phyloP scores from a whole-genome alignment of 2,329 filamentous ascomycete genomes.

The Ceratocystis huliohia region DNA sequence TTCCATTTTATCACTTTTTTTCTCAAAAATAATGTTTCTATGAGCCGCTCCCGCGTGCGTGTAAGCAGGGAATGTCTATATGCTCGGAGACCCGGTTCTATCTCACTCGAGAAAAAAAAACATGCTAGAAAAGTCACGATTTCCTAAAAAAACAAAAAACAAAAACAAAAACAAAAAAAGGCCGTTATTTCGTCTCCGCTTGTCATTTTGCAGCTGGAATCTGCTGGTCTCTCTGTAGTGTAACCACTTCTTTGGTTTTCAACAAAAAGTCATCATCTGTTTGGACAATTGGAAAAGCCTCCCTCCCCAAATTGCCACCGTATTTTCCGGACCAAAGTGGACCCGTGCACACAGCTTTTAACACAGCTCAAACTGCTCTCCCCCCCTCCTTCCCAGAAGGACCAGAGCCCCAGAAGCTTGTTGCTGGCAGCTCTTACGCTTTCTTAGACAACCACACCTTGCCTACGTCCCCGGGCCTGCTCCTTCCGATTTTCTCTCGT shows the following conservation, averaged over 20 bases:
- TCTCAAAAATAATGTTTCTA: too few relatives aligned
- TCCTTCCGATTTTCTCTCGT: conserved; percentile 15
- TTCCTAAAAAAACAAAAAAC: neutral
- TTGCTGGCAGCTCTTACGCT: neutral
- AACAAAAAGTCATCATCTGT: too few relatives aligned
- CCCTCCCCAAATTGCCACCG: neutral
- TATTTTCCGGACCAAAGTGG: conserved; percentile 12
- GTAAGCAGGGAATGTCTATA: too few relatives aligned
- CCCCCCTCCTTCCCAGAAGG: neutral
- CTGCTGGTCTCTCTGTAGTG: too few relatives aligned
- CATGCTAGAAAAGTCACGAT: too few relatives aligned
- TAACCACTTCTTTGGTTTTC: too few relatives aligned
- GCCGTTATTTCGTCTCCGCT: too few relatives aligned
- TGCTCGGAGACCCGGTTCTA: too few relatives aligned
- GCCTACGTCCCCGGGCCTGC: conserved; percentile 7
- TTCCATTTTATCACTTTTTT: neutral
- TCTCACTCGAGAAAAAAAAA: too few relatives aligned
- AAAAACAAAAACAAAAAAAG: neutral
- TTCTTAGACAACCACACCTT: neutral
- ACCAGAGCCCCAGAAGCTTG: neutral
- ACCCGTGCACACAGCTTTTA: conserved; percentile 3
- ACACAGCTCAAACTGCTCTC: neutral
- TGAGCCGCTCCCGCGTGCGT: too few relatives aligned
- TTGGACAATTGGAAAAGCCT: neutral
- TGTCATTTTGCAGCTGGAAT: too few relatives aligned